Evolutionary conservation across 192 early-diverging fungal genomes (phyloP), one percentile per base, ranked within the genome.

Genomic region (Chytriomyces sp.): DNA sequence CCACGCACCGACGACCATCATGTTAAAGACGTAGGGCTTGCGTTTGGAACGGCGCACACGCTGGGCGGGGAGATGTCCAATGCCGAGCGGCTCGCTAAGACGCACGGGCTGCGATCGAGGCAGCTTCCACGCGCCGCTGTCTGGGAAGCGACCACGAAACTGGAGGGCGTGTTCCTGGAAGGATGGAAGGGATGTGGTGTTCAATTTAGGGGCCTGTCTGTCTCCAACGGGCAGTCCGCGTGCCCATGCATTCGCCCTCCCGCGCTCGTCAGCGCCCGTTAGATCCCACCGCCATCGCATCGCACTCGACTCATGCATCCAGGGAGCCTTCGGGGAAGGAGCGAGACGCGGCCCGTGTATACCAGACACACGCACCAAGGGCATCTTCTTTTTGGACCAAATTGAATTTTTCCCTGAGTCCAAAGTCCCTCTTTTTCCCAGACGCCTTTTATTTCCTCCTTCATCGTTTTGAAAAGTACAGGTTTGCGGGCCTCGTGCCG

Each of bases 1-100:
- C 10, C 74, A 78, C 89, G 79, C 85, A 85, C 96, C 96, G 63
- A 93, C 93, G 49, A 96, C 91, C 94, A 99, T 98, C 56, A 99
- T 78, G 82, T 94, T 98, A 84, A 98, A 96, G 39, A 73, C 53
- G 60, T 84, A 89, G 5, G 90, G 83, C 28, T 81, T 77, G 34
- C 89, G 78, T 68, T 90, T 92, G 17, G 87, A 87, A 33, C 89
- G 84, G 36, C 82, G 64, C 52, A 89, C 89, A 33, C 80, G 83
- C 78, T 94, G 93, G 30, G 72, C 75, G 5, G 93, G 91, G 0
- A 94, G 78, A 8, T 89, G 81, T 2, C 85, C 87, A 49, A 94
- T 90, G 19, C 93, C 93, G 6, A 94, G 79, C 0, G 82, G 81
- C 33, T 81, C 81, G 14, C 58, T 79, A 17, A 89, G 80, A 3